Percentiles rank a stretch among this genome's conserved stretches.
These are phyloP conservation scores for Ceratobasidium sp. DNA, from an alignment of 1,284 basidiomycete species.

Conservation along the genomic window DNA sequence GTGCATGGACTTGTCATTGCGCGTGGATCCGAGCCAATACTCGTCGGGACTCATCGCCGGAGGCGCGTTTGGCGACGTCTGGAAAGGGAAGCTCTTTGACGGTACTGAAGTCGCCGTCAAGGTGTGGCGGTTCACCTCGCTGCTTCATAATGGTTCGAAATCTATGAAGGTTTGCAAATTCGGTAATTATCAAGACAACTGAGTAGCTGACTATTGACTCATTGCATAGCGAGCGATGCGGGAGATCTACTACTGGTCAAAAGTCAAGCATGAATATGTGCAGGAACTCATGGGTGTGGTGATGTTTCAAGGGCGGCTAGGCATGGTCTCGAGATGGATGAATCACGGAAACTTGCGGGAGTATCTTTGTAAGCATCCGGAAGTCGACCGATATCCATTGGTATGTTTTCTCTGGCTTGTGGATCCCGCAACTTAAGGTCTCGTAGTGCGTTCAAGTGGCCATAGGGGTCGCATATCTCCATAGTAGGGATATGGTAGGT, in stretches of 20 bases:
- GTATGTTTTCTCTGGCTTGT: not conserved
- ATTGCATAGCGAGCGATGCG: not conserved
- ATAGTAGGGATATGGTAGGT: not conserved
- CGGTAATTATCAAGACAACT: not conserved
- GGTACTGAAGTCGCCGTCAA: slow-evolving; percentile 1
- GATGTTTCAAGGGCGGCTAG: not conserved
- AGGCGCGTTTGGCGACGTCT: slow-evolving; percentile 4
- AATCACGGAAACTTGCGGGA: no score
- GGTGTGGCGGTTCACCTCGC: not conserved
- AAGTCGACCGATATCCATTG: not conserved
- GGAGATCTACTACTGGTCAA: no score
- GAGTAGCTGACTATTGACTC: not conserved
- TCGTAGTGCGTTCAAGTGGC: slow-evolving; percentile 8
- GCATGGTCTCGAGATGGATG: slow-evolving; percentile 18
- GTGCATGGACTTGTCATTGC: not conserved
- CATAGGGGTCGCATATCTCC: not conserved
- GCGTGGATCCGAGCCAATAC: not conserved
- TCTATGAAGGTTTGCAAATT: not conserved
- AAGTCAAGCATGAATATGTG: not conserved
- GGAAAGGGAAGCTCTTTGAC: not conserved
- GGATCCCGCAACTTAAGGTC: not conserved
- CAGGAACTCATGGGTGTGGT: not conserved
- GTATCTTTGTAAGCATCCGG: not conserved
- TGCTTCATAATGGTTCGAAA: not conserved
- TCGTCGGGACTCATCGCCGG: not conserved